These are phyloP conservation scores for Quercus robur DNA, from an alignment of 306 rosid species.

Conservation along the genomic window DNA sequence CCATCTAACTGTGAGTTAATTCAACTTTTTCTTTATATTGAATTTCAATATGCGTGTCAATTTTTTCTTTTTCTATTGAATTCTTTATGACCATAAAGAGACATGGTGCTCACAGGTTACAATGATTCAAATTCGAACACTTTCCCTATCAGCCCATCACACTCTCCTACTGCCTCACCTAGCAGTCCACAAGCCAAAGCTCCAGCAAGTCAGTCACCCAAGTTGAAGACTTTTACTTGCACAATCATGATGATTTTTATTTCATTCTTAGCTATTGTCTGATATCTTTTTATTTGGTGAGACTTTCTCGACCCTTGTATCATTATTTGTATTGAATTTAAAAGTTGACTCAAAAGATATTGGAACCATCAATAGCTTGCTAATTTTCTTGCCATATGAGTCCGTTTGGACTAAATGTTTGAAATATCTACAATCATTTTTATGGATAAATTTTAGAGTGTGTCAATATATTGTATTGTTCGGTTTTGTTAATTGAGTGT, in stretches of 20 bases:
- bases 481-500: no score
- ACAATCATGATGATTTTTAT: slow-evolving; percentile 24
- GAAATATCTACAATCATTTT: no score
- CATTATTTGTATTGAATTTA: no score
- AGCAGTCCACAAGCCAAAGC: no score
- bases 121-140: slow-evolving; percentile 31
- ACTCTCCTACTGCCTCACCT: no score
- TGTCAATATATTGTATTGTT: no score
- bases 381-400: no score
- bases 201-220: slow-evolving; percentile 21
- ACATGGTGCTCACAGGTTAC: slow-evolving; percentile 45
- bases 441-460: no score
- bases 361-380: no score
- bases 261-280: slow-evolving; percentile 41
- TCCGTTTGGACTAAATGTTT: no score
- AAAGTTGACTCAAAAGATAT: no score
- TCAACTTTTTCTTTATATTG: not conserved
- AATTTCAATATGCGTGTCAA: not conserved
- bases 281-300: slow-evolving; percentile 14
- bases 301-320: no score
- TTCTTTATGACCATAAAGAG: slow-evolving; percentile 1
- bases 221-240: slow-evolving; percentile 27
- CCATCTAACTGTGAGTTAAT: slow-evolving; percentile 62
- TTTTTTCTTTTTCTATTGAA: not conserved
- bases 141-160: not conserved